Base-by-base conservation (phyloP, 2,329 filamentous ascomycete species). In the Colletotrichum euphorbiae region DNA sequence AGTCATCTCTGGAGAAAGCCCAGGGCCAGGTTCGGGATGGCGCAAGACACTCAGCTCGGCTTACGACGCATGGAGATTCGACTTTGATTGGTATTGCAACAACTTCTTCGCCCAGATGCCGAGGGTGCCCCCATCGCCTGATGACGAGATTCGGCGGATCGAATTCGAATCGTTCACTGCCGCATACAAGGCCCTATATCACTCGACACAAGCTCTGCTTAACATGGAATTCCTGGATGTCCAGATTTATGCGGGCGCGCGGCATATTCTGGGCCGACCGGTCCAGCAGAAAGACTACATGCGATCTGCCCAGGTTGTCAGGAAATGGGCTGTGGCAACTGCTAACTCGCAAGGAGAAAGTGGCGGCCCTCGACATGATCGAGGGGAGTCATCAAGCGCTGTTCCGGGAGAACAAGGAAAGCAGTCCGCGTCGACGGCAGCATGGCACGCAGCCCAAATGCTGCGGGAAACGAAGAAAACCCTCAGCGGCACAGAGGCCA, bases 171-270 rank as follows among this genome's bases (percentile, higher is more conserved):
- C 80, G 4, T 85, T 85, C 60, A 79, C 80, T 42, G 82, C 83
- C 1, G 82, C 86, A 0, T 85, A 83, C 19, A 77, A 82, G n/a
- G 82, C 85, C 0, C 80, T 90, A 0, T 90, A 89, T 65, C 87
- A 89, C 69, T 81, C 87, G 0, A 87, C 87, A 0, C 83, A 88
- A 50, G 80, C 89, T 6, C 79, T 87, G 0, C 78, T 90, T 2
- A 80, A 87, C 63, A 84, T 85, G 6, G 87, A 89, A 15, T 85
- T 90, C 45, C 77, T 89, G 1, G 87, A 90, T 71, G 77, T 90
- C 0, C 88, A 90, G 71, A 89, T 90, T 46, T 87, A 86, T 50
- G 88, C 87, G 0, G 88, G 88, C 0, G 85, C 87, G 3, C 77
- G 81, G 1, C 83, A 89, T 52, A 90, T 90, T 28, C 80, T 90